A percentile compares a stretch with the other conserved stretches of the same genome.
phyloP scores from a whole-genome alignment of 768 basidiomycete species.

The Coprinopsis cinerea region DNA sequence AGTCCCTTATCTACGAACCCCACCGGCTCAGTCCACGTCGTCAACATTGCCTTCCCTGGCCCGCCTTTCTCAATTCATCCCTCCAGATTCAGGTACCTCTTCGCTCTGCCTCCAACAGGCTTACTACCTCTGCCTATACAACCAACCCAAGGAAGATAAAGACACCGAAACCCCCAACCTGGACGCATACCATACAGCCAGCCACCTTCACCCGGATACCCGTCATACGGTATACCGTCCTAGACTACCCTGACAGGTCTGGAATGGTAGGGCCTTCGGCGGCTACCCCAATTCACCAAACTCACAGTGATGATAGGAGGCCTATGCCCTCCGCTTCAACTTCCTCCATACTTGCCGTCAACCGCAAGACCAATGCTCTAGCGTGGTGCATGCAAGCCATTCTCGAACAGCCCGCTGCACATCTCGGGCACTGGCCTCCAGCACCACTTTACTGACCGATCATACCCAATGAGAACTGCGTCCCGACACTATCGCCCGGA shows the following conservation, averaged over 20 bases:
- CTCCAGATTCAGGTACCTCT: conserved; percentile 88
- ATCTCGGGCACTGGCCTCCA: conserved; percentile 45
- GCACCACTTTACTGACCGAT: conserved; percentile 49
- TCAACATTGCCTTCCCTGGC: conserved; percentile 78
- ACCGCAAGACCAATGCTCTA: conserved; percentile 2
- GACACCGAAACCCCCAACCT: conserved; percentile 17
- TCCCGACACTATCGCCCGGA: conserved; percentile 77
- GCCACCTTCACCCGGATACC: too few relatives aligned
- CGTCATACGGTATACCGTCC: too few relatives aligned
- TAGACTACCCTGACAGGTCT: too few relatives aligned
- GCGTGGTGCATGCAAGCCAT: conserved; percentile 17
- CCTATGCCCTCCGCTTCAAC: conserved; percentile 42
- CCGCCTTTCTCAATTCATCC: conserved; percentile 57
- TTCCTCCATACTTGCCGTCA: conserved; percentile 20
- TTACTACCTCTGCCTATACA: conserved; percentile 11
- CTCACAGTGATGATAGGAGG: conserved; percentile 91
- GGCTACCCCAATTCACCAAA: conserved; percentile 70
- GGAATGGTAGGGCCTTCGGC: too few relatives aligned
- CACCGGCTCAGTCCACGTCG: conserved; percentile 75
- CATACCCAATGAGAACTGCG: conserved; percentile 58
- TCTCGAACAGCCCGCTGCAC: conserved; percentile 35
- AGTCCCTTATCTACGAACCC: conserved; percentile 53
- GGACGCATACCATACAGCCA: conserved; percentile 17
- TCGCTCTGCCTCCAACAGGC: conserved; percentile 66
- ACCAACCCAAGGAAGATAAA: conserved; percentile 41